Base-by-base conservation (phyloP, 2,329 filamentous ascomycete species). In the Pseudocercospora crystallina region DNA sequence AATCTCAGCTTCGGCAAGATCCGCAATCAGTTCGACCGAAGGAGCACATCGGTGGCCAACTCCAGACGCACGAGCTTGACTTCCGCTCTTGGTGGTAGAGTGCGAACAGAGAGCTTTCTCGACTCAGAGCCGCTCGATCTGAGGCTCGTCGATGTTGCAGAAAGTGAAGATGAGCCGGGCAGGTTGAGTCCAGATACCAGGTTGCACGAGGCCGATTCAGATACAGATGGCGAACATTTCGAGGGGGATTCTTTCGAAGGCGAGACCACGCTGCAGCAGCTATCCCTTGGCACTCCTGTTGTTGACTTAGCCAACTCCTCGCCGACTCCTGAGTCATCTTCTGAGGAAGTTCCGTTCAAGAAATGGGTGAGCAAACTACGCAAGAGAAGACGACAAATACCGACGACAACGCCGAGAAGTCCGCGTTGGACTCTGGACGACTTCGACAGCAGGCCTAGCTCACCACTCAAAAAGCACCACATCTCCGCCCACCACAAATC, bases 321-420 rank as follows among this genome's bases (percentile, higher is more conserved):
- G 43, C 47, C 9, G 33, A 36, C 17, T 45, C 43, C 43, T 35
- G 34, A 15, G 9, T 13, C 44, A 11, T 33, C 43, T 8, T 34
- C 41, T 2, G 47, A 59, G 30, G 48, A 43, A n/a, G 51, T 51
- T n/a, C 82, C 84, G 2, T 90, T 92, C 61, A 79, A 81, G 39
- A 85, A 81, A 66, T 92, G 88, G 87, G 81, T 91, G 70, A 85
- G 76, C 56, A 86, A 80, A 4, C 71, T 92, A 14, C 81, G 86
- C 53, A 80, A 78, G 54, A 80, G 60, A 80, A 61, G 80, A 76
- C 51, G 66, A 63, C 40, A 73, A 75, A 47, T 75, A 71, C 46
- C 57, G 33, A 72, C 71, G 51, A 61, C 69, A 12, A 65, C 63
- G 8, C 60, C 65, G 42, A 70, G 71, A 29, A 56, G 57, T 30